Percentiles rank a stretch among this genome's conserved stretches.
phyloP scores from a whole-genome alignment of 2,329 filamentous ascomycete species.

The Colletotrichum lindemuthianum region DNA sequence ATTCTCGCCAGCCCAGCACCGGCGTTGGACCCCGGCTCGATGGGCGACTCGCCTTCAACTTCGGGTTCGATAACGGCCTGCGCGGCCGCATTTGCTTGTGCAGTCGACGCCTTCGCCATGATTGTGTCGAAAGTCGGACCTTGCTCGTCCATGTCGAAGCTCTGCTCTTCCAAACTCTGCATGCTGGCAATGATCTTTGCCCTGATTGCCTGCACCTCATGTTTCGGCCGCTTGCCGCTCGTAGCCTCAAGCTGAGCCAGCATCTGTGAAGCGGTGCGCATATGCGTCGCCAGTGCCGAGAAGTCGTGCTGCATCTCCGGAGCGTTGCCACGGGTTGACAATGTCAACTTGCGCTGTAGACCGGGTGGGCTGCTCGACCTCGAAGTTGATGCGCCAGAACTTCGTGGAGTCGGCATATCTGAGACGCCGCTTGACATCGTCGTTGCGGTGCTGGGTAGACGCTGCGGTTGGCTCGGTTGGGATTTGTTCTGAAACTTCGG shows the following conservation, averaged over 20 bases:
- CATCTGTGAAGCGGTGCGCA: conserved; percentile 90
- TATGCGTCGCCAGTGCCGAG: conserved; percentile 84
- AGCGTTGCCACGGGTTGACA: conserved; percentile 64
- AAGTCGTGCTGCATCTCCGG: conserved; percentile 79
- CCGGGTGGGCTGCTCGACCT: conserved; percentile 75
- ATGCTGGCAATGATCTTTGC: conserved; percentile 91
- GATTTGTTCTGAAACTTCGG: conserved; percentile 39
- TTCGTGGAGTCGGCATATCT: conserved; percentile 73
- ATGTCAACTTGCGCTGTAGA: conserved; percentile 67
- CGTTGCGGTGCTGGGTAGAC: conserved; percentile 66
- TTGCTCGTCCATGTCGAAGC: conserved; percentile 77
- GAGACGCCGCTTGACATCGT: conserved; percentile 66
- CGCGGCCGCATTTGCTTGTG: conserved; percentile 57
- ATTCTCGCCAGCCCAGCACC: conserved; percentile 83
- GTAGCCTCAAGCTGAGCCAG: conserved; percentile 84
- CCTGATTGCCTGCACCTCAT: conserved; percentile 84
- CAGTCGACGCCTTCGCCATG: conserved; percentile 75
- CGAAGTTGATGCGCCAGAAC: conserved; percentile 74
- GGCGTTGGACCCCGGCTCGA: conserved; percentile 67
- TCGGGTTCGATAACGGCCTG: conserved; percentile 55
- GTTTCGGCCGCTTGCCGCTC: conserved; percentile 80
- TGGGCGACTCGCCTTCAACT: conserved; percentile 64
- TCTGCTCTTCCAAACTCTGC: conserved; percentile 88
- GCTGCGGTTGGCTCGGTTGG: conserved; percentile 53
- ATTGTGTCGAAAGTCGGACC: conserved; percentile 84